Evolutionary conservation across 1,284 basidiomycete species (phyloP), one percentile per base, ranked within the genome.

Genomic region (Stygiomarasmius scandens): DNA sequence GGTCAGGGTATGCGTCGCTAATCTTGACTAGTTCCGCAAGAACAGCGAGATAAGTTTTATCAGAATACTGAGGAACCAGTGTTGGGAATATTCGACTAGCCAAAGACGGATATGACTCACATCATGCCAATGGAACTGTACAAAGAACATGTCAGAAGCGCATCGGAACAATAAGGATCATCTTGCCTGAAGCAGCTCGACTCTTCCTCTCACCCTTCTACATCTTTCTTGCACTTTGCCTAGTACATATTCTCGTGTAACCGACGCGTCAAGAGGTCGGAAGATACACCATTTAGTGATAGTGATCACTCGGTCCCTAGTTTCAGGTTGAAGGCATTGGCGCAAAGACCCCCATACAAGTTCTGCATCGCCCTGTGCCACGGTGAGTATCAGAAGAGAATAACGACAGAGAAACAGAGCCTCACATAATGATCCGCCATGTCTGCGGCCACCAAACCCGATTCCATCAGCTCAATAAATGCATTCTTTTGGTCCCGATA

Each of bases 31-130:
- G 66, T 59, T 80, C 78, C 47, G 74, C 75, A 3, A 86, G 71
- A 55, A 81, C 69, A 34, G 70, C 72, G 22, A 86, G 71, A 66
- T 87, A 86, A n/a, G 86, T 76, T 61, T 76, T 77, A 62, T 83
- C 77, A 32, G 74, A 71, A 66, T 86, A 87, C 66, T 86, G 75
- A 29, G 67, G 64, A 46, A 64, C 27, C 69, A 65, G 36, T 64
- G 64, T 1, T 70, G 69, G 20, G 73, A 73, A 16, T 19, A 19
- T 6, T 19, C 0, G 19, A 20, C 23, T 46, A 19, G 22, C 23
- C 20, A n/a, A 36, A 19, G 16, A 22, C 24, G 6, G 4, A 29
- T 12, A 46, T 29, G 3, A 52, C 59, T 47, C 45, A 63, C 62
- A 55, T 64, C 54, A 45, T 60, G 54, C 63, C 63, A 64, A 36